These are phyloP conservation scores for Pseudocercospora ulei DNA, from an alignment of 2,329 filamentous ascomycete genomes.

Conservation along the genomic window DNA sequence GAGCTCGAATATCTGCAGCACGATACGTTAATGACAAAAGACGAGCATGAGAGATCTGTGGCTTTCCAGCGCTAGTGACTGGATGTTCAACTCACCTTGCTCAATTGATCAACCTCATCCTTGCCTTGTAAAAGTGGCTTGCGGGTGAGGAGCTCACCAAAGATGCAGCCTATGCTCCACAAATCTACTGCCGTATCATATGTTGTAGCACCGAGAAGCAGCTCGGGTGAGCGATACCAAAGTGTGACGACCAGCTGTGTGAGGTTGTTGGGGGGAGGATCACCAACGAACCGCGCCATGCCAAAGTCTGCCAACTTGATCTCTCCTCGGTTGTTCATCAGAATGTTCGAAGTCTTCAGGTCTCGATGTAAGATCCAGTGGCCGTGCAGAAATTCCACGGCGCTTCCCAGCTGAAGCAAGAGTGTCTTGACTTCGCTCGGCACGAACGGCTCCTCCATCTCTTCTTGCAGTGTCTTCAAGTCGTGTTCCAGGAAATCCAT, in stretches of 20 bases:
- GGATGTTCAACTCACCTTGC: constrained; percentile 44
- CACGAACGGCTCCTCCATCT: constrained; percentile 89
- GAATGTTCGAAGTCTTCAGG: constrained; percentile 84
- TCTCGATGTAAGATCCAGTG: constrained; percentile 85
- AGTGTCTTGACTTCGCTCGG: constrained; percentile 88
- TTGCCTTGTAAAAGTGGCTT: constrained; percentile 76
- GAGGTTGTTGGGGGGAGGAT: constrained; percentile 62
- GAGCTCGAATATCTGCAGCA: constrained; percentile 65
- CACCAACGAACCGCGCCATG: constrained; percentile 83
- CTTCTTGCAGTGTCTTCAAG: constrained; percentile 80
- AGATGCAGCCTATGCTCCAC: constrained; percentile 95
- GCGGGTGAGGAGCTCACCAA: constrained; percentile 77
- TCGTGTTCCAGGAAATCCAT: constrained; percentile 98
- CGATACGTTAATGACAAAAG: constrained; percentile 20
- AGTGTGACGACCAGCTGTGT: constrained; percentile 92
- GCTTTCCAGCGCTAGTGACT: constrained; percentile 28
- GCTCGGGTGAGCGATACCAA: constrained; percentile 90
- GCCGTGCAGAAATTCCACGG: constrained; percentile 73
- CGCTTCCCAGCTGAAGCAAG: constrained; percentile 68
- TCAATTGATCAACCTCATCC: constrained; percentile 86
- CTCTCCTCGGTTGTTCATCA: constrained; percentile 88
- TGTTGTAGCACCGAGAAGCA: constrained; percentile 66
- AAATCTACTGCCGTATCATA: constrained; percentile 78
- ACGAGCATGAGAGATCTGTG: constrained; percentile 18
- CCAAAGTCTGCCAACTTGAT: constrained; percentile 97